Conservation (phyloP, 352 stramenopile genomes). For the Plasmopara muralis region DNA sequence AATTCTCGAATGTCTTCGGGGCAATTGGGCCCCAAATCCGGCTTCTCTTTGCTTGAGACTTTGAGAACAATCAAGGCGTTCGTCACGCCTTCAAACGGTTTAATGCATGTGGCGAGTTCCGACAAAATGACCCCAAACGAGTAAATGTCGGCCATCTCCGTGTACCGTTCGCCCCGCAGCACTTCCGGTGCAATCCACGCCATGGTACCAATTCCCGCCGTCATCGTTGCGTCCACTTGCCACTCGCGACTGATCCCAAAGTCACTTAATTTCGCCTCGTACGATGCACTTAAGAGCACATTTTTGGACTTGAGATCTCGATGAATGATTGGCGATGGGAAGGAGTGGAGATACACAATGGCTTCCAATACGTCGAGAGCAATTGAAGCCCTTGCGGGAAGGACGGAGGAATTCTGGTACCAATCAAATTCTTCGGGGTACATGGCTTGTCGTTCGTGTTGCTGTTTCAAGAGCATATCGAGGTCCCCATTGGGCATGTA, state of each 20-base stretch:
- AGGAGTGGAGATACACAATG: slow-evolving; percentile 78
- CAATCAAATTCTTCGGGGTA: slow-evolving; percentile 57
- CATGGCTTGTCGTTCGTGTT: slow-evolving; percentile 30
- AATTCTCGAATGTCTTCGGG: slow-evolving; percentile 65
- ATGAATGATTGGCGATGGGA: slow-evolving; percentile 77
- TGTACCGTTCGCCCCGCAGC: slow-evolving; percentile 75
- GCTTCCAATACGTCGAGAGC: slow-evolving; percentile 71
- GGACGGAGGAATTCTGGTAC: slow-evolving; percentile 47
- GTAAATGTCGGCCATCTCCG: slow-evolving; percentile 82
- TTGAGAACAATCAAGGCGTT: slow-evolving; percentile 71
- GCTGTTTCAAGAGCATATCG: slow-evolving; percentile 59
- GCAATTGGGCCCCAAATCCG: slow-evolving; percentile 45
- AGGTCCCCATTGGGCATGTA: slow-evolving; percentile 75
- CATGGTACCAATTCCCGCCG: slow-evolving; percentile 76
- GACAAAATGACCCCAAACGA: slow-evolving; percentile 79
- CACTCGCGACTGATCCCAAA: slow-evolving; percentile 79
- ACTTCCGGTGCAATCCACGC: slow-evolving; percentile 81
- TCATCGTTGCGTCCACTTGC: slow-evolving; percentile 75
- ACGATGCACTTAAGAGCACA: slow-evolving; percentile 52
- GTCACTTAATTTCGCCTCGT: slow-evolving; percentile 73
- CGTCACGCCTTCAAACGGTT: slow-evolving; percentile 61
- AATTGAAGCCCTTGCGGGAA: slow-evolving; percentile 49
- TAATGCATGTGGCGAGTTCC: slow-evolving; percentile 58
- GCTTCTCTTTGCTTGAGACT: slow-evolving; percentile 65
- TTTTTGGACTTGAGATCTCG: slow-evolving; percentile 78